Percentiles rank a stretch among this genome's conserved stretches.
phyloP scores from a whole-genome alignment of 257 asterid species.

The Buddleja alternifolia region DNA sequence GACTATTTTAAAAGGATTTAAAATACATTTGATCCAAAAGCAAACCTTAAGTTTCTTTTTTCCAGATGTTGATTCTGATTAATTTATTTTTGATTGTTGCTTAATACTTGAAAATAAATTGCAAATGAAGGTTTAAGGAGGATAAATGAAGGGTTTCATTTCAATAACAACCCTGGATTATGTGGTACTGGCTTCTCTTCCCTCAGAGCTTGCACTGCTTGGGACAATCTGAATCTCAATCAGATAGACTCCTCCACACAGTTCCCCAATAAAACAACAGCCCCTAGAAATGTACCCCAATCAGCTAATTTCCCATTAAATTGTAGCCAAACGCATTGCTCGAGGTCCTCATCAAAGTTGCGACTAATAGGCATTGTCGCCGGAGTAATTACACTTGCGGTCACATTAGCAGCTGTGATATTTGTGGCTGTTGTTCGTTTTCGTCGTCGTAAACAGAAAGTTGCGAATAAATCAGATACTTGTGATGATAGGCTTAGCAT shows the following conservation, averaged over 20 bases:
- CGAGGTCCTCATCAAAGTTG: slow-evolving; percentile 58
- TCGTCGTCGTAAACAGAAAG: slow-evolving; percentile 67
- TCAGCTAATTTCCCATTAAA: slow-evolving; percentile 49
- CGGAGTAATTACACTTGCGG: slow-evolving; percentile 43
- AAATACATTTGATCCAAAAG: too few relatives aligned
- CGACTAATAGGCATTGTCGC: slow-evolving; percentile 54
- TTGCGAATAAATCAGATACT: slow-evolving; percentile 59
- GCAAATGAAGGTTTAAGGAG: slow-evolving; percentile 60
- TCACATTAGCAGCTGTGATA: slow-evolving; percentile 38
- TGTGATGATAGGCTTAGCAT: slow-evolving; percentile 52
- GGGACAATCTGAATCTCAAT: slow-evolving; percentile 53
- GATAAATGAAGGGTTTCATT: slow-evolving; percentile 55
- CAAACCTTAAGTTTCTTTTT: neutral
- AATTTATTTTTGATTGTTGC: neutral
- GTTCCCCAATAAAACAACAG: slow-evolving; percentile 16
- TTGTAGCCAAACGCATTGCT: slow-evolving; percentile 60
- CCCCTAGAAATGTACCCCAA: slow-evolving; percentile 42
- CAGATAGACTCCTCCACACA: slow-evolving; percentile 37
- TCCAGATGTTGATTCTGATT: neutral
- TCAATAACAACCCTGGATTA: slow-evolving; percentile 67
- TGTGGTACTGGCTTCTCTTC: slow-evolving; percentile 79
- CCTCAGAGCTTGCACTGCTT: slow-evolving; percentile 66
- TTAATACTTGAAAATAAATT: slow-evolving; percentile 23
- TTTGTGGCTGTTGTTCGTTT: slow-evolving; percentile 39
- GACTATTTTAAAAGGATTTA: too few relatives aligned